Base-by-base conservation (phyloP, 2,329 filamentous ascomycete species). In the Fusarium sororula region DNA sequence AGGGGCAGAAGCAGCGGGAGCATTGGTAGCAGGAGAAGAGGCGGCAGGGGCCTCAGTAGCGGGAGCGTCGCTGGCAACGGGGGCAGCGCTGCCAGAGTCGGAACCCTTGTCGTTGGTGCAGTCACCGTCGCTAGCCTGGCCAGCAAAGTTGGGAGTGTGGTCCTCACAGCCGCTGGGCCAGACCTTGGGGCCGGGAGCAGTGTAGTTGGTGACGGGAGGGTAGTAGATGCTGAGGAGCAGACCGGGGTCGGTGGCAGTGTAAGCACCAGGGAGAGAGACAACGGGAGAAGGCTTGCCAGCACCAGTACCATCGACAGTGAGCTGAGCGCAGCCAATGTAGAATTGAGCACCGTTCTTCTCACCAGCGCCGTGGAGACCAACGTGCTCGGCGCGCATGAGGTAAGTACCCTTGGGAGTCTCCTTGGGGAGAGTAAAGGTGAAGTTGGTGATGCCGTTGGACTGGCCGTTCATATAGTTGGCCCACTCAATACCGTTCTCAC, bases 351-450 rank as follows among this genome's bases (percentile, higher is more conserved):
- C 82, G 41, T 77, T 76, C 57, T 76, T 71, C 55, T 57, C 59
- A 24, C 80, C 73, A 12, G 82, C 81, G 3, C 66, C 75, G 70
- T 83, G 82, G 9, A 83, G 79, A 30, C 75, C 81, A 12, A 83
- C 55, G 70, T 83, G 82, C 78, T 83, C 82, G 7, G 78, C 81
- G 24, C 82, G 82, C 69, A 83, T 75, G 41, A 81, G 80, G 71
- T 81, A 81, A 42, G 80, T 79, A 24, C 79, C 80, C 67, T 80
- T 68, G 26, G 80, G 75, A 5, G 80, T 74, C 10, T 74, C 70
- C 32, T 76, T 67, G 54, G 80, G 80, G 1, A 81, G 79, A 28
- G 77, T 67, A 53, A 81, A 81, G 66, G 81, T 82, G 79, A 82
- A 82, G 80, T 81, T 82, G 63, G 72, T 71, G 71, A 81, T 75